Evolutionary conservation across 495 filamentous ascomycete species (phyloP), one percentile per base, ranked within the genome.

Genomic region (Penicillium crystallinum): DNA sequence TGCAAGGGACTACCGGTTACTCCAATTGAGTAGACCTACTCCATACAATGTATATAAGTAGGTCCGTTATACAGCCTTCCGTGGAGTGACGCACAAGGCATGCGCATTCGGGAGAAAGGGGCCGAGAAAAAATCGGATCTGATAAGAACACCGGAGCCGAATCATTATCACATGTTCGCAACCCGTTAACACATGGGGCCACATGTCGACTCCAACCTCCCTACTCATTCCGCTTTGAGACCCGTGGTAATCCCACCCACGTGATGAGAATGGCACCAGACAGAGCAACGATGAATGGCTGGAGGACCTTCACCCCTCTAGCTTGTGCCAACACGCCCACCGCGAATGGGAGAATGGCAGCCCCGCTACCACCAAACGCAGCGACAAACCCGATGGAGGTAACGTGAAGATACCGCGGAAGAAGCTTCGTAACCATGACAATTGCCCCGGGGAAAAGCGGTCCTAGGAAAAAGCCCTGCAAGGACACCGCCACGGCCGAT

Each of bases 301-400:
- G 88, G 57, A 92, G 57, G 10, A 91, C 87, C 61, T 83, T 66
- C 8, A 93, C 89, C 14, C 90, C 90, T 64, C 81, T 86, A 14
- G 78, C 80, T 66, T 93, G 85, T 6, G 89, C 90, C 66, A 95
- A 86, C 0, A 88, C 88, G 1, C 90, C 90, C 1, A 95, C 86
- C 0, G 81, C 86, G 63, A 95, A 96, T 0, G 90, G 90, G 42
- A 96, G 81, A 14, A 92, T 65, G 0, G 89, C 88, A 3, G 88
- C 90, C 0, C 90, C 90, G 7, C 79, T 79, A 0, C 88, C 85
- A 2, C 90, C 90, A 68, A 91, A 85, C 0, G 90, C 88, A 9
- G 86, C 85, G 2, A 86, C 87, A 55, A 95, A 95, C 0, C 90
- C 90, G 43, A 96, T 87, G 1, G 87, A 84, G 46, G 78, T 81